Evolutionary conservation across 306 rosid genomes (phyloP).

Genomic region (Prunus campanulata): DNA sequence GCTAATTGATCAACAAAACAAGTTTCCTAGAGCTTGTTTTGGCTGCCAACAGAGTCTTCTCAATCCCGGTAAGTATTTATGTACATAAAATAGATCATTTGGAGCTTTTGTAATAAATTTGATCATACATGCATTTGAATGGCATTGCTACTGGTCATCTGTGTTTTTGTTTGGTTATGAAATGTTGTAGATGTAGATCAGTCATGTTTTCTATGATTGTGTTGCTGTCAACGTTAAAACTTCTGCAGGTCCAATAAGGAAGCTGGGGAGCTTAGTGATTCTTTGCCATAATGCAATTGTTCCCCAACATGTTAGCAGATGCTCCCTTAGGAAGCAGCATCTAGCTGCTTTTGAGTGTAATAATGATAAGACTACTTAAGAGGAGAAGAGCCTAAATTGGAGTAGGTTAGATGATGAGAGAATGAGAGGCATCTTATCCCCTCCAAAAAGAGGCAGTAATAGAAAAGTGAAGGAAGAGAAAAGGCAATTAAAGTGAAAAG

Average conservation of each 20-base stretch:
- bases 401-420: background rate
- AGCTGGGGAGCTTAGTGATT: background rate
- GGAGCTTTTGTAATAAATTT: background rate
- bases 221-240: background rate
- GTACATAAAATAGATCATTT: background rate
- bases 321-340: background rate
- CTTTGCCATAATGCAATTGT: background rate
- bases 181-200: background rate
- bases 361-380: too few species aligned
- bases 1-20: slow-evolving; percentile 42
- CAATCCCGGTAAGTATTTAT: slow-evolving; percentile 49
- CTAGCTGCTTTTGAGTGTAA: background rate
- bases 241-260: background rate
- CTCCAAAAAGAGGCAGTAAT: background rate
- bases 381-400: background rate
- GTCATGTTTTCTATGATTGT: background rate
- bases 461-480: background rate
- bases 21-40: slow-evolving; percentile 59
- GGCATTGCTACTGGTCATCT: background rate
- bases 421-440: background rate
- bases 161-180: background rate
- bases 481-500: background rate
- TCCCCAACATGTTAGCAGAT: background rate
- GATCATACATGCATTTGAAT: background rate
- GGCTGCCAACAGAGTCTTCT: slow-evolving; percentile 85